Base-by-base conservation (phyloP, 768 basidiomycete species). In the Boletales sp. region DNA sequence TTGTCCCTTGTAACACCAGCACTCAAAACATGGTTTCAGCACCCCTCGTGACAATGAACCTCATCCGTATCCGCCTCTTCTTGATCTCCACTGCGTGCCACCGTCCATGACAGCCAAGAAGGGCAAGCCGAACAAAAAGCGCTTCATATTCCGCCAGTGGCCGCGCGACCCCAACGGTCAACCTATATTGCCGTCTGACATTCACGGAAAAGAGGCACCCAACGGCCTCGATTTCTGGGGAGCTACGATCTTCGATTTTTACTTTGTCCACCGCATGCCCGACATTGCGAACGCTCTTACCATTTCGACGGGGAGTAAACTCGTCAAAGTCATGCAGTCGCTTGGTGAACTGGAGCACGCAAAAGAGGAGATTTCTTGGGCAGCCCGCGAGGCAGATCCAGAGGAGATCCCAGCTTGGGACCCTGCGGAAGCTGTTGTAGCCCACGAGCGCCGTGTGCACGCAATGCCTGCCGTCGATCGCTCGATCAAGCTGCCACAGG, bases 221-320 rank as follows among this genome's bases (percentile, higher is more conserved):
- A 62, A 62, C 13, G 60, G 55, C 6, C 48, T 56, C 19, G 9
- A 52, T 19, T 17, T 55, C 17, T 67, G 66, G 65, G 66, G 61
- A 5, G 64, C 64, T 0, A 67, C 66, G 2, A 59, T 67, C 29
- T 61, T 58, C 40, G 66, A 67, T 41, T 68, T 67, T 48, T 67
- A 57, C 41, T n/a, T 34, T 50, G 36, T 59, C 44, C 41, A 38
- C 29, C 32, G 52, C 27, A 14, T 55, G 13, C 58, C 58, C 4
- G 8, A 12, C 30, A 32, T 0, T 14, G 0, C 6, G 2, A 18
- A 46, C 3, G 36, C 6, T 3, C 7, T 43, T 9, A 57, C 49
- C 24, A 54, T 54, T 41, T 51, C 50, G 4, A 50, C 61, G 2
- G 59, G 59, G n/a, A 67, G 66, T 42, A 65, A 47, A 34, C 49